These are phyloP conservation scores for Actinidia arguta DNA, from an alignment of 179 eudicot species.

Conservation along the genomic window DNA sequence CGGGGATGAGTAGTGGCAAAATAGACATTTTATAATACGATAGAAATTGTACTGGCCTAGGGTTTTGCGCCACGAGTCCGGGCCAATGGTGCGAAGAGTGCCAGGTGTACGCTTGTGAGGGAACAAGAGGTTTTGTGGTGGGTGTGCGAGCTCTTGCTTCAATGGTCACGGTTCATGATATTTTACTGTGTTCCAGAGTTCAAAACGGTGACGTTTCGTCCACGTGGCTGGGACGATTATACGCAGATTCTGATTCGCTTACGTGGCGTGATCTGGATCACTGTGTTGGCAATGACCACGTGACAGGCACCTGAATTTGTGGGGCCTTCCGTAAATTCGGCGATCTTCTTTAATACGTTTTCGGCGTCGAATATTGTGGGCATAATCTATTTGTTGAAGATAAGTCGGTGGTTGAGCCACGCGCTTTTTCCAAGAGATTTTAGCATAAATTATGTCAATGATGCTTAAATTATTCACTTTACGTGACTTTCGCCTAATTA, in stretches of 20 bases:
- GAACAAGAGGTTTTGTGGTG: constrained; percentile 16
- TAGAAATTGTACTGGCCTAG: background rate
- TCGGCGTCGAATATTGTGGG: constrained; percentile 11
- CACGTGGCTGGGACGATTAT: constrained; percentile 5
- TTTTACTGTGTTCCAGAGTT: background rate
- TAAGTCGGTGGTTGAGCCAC: no score
- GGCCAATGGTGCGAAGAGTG: constrained; percentile 18
- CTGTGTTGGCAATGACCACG: background rate
- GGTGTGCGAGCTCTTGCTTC: background rate
- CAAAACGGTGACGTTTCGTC: background rate
- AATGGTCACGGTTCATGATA: constrained; percentile 19
- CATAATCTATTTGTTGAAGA: no score
- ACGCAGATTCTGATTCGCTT: constrained; percentile 19
- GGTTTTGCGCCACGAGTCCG: background rate
- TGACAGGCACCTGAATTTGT: background rate
- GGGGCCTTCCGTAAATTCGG: constrained; percentile 4
- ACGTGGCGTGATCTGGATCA: constrained; percentile 16
- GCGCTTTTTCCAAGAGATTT: no score
- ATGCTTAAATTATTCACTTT: no score
- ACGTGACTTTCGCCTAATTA: no score
- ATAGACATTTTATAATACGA: background rate
- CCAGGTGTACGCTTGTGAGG: constrained; percentile 25
- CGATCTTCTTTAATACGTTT: background rate
- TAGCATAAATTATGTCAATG: no score
- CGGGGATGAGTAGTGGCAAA: background rate